Evolutionary conservation across 495 filamentous ascomycete species (phyloP), one percentile per base, ranked within the genome.

Genomic region (Melanomma pulvis-pyrius): DNA sequence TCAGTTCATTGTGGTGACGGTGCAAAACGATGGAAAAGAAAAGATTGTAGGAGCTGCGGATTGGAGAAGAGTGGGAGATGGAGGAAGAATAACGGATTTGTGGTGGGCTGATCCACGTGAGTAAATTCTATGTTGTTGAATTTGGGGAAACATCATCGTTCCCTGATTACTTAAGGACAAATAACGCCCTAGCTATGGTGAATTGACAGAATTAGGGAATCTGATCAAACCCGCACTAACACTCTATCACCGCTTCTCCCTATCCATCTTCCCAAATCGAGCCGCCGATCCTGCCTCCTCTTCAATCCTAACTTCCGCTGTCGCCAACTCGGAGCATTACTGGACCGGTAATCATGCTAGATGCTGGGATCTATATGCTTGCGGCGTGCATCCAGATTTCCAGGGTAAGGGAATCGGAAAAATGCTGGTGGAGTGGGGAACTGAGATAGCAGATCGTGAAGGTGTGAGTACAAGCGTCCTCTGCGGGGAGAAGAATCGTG

Each of bases 301-400:
- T 11, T 53, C 52, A 1, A 60, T 69, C 30, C 67, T 69, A 4
- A 30, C 11, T 7, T 34, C 46, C 13, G 59, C 65, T 24, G 36
- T 63, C 30, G 39, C 50, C 8, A 29, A 47, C 12, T 51, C 47
- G 2, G 55, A 49, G n/a, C 15, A 36, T 5, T 55, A 50, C 26
- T 69, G 67, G 67, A 55, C 61, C 9, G 67, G 67, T 26, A 54
- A 69, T 0, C 67, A 64, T 51, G 52, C 67, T 17, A 61, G 65
- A 39, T 69, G 61, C 29, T 69, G 61, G 67, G 60, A 69, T 24
- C 34, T 69, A 13, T 34, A 69, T 24, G 60, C 59, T 12, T 69
- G 60, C n/a, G 67, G 61, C 26, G 61, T 69, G 26, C 44, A 69
- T 56, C 61, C 67, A 28, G 49, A 65, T 15, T 61, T 32, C 19